A percentile compares a stretch with the other conserved stretches of the same genome.
phyloP scores from a whole-genome alignment of 164 flowering plant genomes.

The Macadamia integrifolia region DNA sequence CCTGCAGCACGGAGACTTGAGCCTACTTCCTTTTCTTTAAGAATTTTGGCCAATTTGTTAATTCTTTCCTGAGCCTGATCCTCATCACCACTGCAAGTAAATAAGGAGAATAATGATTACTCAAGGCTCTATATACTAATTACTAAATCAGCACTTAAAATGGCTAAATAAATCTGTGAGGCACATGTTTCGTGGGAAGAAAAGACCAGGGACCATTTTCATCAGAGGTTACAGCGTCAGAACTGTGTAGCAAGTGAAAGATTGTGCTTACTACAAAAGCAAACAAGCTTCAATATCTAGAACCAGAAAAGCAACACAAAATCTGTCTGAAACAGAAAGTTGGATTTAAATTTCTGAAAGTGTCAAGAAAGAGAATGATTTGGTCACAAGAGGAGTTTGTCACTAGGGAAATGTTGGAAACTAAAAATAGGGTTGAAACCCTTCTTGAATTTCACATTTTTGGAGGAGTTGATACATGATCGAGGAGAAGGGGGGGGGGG shows the following conservation, averaged over 20 bases:
- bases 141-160: background rate
- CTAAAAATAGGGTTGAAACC: background rate
- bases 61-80: slow-evolving; percentile 99
- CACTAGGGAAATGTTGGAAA: too few species aligned
- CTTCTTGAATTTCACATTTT: background rate
- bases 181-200: background rate
- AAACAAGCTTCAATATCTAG: too few species aligned
- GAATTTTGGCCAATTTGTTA: slow-evolving; percentile 82
- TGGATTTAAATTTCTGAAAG: too few species aligned
- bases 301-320: too few species aligned
- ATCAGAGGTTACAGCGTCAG: too few species aligned
- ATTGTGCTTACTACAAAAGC: too few species aligned
- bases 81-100: slow-evolving; percentile 86
- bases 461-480: background rate
- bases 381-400: too few species aligned
- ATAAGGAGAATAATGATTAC: background rate
- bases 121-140: background rate
- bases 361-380: too few species aligned
- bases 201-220: background rate
- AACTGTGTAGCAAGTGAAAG: too few species aligned
- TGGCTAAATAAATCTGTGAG: background rate
- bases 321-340: too few species aligned
- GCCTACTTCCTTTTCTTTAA: slow-evolving; percentile 72
- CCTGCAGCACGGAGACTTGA: slow-evolving; percentile 72
- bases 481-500: too few species aligned